Evolutionary conservation across 2,329 filamentous ascomycete genomes (phyloP), one percentile per base, ranked within the genome.

Genomic region (Pseudomassariella vexata): DNA sequence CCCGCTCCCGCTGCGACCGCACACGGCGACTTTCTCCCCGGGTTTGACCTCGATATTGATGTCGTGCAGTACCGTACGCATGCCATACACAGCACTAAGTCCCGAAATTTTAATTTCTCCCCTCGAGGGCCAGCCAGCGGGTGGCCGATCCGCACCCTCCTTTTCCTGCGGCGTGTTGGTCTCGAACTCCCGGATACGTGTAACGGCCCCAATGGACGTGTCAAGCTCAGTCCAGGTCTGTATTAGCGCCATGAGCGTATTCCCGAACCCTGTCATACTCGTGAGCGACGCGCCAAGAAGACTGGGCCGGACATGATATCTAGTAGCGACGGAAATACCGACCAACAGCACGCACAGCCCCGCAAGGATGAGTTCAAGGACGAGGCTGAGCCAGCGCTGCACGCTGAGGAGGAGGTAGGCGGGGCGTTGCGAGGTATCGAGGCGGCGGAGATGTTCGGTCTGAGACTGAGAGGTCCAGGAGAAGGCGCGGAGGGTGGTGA

Each of bases 191-290:
- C 28, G 17, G 19, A 36, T 36, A 3, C 34, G 22, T 4, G 28
- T 30, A n/a, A 36, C 32, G 2, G 34, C 28, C n/a, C 34, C 34
- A 6, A 36, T 12, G 12, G 34, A 36, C 18, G 34, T 36, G 9
- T 36, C 34, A 10, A 36, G 16, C 22, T 28, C 28, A 9, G 34
- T 32, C 34, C 34, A 36, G 14, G 19, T 12, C 10, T 31, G 29
- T 9, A 36, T 30, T 4, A 36, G 14, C 8, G 22, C 12, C n/a
- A 29, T 32, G 20, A 36, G 22, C n/a, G 34, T 30, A 14, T 17
- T n/a, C 3, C 27, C 28, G n/a, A 36, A 30, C 14, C 27, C 28
- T 9, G 18, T 32, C 14, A 32, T 12, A 19, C 19, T 31, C 7
- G 22, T 30, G 6, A 36, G 19, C 6, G 34, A 28, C 12, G 32